Percentiles rank a stretch among this genome's conserved stretches.
These are phyloP conservation scores for Sanguinoderma infundibulare DNA, from an alignment of 1,284 basidiomycete genomes.

Conservation along the genomic window DNA sequence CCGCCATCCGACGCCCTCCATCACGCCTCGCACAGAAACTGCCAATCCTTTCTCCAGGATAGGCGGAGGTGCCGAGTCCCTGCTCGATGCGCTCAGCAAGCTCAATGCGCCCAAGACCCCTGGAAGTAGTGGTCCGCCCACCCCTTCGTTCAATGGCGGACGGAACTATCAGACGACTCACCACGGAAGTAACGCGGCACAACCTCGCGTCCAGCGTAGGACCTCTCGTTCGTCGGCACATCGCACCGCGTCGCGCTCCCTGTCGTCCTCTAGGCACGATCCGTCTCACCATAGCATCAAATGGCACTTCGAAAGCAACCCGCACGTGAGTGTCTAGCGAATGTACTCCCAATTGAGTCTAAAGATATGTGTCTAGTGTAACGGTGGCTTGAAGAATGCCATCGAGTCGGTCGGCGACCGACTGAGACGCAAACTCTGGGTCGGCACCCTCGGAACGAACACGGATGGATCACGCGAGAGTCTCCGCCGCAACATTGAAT, in stretches of 20 bases:
- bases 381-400: conserved; percentile 83
- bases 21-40: conserved; percentile 42
- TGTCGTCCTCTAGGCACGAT: conserved; percentile 54
- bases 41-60: conserved; percentile 42
- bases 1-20: conserved; percentile 43
- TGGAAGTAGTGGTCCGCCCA: conserved; percentile 14
- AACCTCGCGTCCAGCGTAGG: conserved; percentile 35
- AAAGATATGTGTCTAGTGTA: conserved; percentile 44
- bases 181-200: conserved; percentile 26
- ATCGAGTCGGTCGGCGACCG: conserved; percentile 65
- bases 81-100: conserved; percentile 28
- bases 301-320: conserved; percentile 69
- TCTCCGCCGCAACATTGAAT: conserved; percentile 63
- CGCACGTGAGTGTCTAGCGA: conserved; percentile 47
- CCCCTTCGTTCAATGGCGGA: conserved; percentile 17
- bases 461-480: conserved; percentile 66
- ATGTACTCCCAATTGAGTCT: no score
- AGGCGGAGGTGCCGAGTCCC: conserved; percentile 26
- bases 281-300: conserved; percentile 33
- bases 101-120: conserved; percentile 18
- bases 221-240: conserved; percentile 40
- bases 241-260: conserved; percentile 42
- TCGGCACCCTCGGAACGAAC: conserved; percentile 77
- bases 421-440: conserved; percentile 66
- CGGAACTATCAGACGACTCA: conserved; percentile 37